Conservation (phyloP, 2,329 filamentous ascomycete species). For the Saccharata proteae region DNA sequence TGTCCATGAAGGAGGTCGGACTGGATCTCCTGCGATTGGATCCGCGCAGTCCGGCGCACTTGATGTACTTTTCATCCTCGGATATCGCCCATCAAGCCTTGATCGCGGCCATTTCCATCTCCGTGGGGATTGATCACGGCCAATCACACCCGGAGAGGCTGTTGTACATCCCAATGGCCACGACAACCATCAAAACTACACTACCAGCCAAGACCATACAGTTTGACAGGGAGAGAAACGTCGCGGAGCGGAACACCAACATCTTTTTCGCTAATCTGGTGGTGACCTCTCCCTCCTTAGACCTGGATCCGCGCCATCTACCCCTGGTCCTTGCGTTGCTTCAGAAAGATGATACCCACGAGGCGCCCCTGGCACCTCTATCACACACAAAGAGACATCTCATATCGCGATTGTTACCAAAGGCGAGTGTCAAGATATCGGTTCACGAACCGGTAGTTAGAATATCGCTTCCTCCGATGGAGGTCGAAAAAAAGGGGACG, state of each 20-base stretch:
- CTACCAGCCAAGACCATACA: conserved; percentile 89
- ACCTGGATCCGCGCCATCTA: conserved; percentile 83
- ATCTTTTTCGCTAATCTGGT: conserved; percentile 94
- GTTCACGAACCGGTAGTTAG: conserved; percentile 92
- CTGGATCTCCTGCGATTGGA: conserved; percentile 87
- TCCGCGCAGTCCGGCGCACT: conserved; percentile 82
- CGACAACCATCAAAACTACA: conserved; percentile 87
- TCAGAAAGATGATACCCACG: conserved; percentile 32
- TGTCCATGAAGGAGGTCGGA: conserved; percentile 92
- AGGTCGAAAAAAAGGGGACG: conserved; percentile 40
- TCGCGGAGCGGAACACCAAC: conserved; percentile 83
- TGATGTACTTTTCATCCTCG: conserved; percentile 93
- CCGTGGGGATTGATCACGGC: conserved; percentile 84
- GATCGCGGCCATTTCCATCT: conserved; percentile 82
- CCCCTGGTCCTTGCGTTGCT: conserved; percentile 71
- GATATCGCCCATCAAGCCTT: conserved; percentile 93
- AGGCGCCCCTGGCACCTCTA: too few relatives aligned
- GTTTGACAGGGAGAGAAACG: conserved; percentile 55
- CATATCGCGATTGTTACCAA: conserved; percentile 83
- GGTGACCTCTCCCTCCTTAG: conserved; percentile 87
- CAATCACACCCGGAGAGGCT: conserved; percentile 74
- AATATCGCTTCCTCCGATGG: conserved; percentile 72
- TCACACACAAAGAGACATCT: conserved; percentile 43
- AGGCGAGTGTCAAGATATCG: conserved; percentile 88
- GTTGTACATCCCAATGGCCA: conserved; percentile 93